phyloP scores from a whole-genome alignment of 306 rosid genomes.

The Vigna radiata region DNA sequence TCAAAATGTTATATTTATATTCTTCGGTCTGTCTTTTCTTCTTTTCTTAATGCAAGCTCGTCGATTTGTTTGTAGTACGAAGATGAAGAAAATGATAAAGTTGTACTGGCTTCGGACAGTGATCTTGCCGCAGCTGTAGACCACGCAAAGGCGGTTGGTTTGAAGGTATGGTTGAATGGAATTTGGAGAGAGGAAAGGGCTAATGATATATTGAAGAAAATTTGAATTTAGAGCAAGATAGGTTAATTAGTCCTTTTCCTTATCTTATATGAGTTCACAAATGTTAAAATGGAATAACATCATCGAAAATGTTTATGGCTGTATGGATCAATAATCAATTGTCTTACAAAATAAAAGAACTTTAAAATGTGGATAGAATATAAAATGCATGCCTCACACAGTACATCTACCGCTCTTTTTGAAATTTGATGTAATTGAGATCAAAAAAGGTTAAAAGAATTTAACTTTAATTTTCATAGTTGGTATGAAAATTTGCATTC shows the following conservation, averaged over 20 bases:
- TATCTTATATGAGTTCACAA: slow-evolving; percentile 11
- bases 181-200: background rate
- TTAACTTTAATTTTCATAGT: no score
- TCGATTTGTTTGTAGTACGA: slow-evolving; percentile 69
- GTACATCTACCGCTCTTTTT: background rate
- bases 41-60: slow-evolving; percentile 33
- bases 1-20: slow-evolving; percentile 28
- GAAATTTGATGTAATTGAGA: background rate
- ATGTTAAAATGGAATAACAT: slow-evolving; percentile 7
- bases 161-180: slow-evolving; percentile 65
- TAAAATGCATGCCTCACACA: background rate
- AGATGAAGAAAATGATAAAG: slow-evolving; percentile 91
- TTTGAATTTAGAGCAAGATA: slow-evolving; percentile 4
- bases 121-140: slow-evolving; percentile 93
- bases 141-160: slow-evolving; percentile 85
- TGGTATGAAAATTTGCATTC: no score
- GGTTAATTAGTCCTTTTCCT: background rate
- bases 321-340: background rate
- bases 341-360: background rate
- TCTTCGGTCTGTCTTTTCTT: background rate
- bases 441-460: no score
- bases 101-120: slow-evolving; percentile 83
- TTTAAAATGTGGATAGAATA: background rate
- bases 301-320: background rate
- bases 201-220: slow-evolving; percentile 29